phyloP scores from a whole-genome alignment of 31 red algal species.

The Asparagopsis taxiformis region DNA sequence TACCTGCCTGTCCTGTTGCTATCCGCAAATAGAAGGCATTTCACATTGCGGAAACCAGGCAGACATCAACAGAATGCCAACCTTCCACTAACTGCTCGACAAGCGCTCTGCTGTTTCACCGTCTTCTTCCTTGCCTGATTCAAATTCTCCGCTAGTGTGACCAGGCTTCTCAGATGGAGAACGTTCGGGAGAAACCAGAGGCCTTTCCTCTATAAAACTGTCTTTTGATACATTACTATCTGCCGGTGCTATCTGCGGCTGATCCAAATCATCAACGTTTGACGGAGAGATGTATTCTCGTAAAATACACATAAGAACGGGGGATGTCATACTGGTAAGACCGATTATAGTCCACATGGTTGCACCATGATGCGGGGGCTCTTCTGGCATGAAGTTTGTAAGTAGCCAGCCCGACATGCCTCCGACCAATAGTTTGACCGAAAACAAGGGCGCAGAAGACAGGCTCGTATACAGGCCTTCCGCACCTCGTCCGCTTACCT shows the following conservation, averaged over 20 bases:
- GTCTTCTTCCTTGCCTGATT: too few species aligned
- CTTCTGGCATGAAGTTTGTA: constrained; percentile 66
- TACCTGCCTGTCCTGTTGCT: too few species aligned
- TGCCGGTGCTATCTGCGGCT: not conserved
- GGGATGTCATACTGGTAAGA: constrained; percentile 64
- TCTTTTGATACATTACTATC: not conserved
- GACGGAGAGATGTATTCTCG: constrained; percentile 60
- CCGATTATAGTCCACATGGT: constrained; percentile 73
- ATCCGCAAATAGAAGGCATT: too few species aligned
- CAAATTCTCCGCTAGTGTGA: too few species aligned
- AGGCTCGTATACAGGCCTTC: constrained; percentile 91
- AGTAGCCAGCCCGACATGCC: constrained; percentile 90
- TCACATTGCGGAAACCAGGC: too few species aligned
- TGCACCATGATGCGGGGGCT: constrained; percentile 42
- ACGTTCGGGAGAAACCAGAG: constrained; percentile 15
- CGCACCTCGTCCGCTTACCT: constrained; percentile 67
- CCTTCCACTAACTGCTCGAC: not conserved
- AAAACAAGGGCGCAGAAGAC: constrained; percentile 85
- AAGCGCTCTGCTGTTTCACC: not conserved
- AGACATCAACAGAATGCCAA: too few species aligned
- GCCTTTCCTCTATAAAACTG: not conserved
- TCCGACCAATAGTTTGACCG: constrained; percentile 89
- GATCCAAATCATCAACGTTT: not conserved
- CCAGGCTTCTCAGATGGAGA: constrained; percentile 21
- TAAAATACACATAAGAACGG: constrained; percentile 71